Evolutionary conservation across 208 protist species (phyloP).

Genomic region (Porcisia deanei): DNA sequence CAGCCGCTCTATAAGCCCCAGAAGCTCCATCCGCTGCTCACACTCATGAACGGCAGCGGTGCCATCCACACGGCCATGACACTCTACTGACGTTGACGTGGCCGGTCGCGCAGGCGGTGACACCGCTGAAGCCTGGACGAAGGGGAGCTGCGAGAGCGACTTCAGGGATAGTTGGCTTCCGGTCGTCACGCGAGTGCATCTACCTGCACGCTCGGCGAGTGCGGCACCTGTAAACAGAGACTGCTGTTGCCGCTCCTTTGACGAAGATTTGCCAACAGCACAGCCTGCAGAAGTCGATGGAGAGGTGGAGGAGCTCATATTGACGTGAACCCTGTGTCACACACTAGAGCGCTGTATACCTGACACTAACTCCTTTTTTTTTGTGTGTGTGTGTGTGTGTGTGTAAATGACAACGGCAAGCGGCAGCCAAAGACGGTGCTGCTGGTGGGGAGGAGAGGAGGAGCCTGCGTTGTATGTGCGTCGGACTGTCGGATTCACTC

Average conservation of each 20-base stretch:
- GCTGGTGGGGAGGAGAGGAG: no score
- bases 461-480: background rate
- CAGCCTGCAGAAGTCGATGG: background rate
- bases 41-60: background rate
- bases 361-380: no score
- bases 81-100: background rate
- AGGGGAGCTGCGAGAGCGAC: conserved; percentile 3
- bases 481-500: background rate
- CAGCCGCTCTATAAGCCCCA: conserved; percentile 30
- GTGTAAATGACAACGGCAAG: no score
- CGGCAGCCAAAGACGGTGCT: no score
- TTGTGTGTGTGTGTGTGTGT: no score
- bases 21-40: conserved; percentile 21
- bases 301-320: conserved; percentile 5
- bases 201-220: background rate
- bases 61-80: background rate
- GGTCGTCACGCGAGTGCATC: background rate
- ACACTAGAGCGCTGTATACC: no score
- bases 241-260: background rate
- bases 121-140: background rate
- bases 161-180: background rate
- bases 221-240: background rate
- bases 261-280: background rate
- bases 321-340: background rate
- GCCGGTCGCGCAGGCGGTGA: background rate